Base-by-base conservation (phyloP, 2,329 filamentous ascomycete genomes). In the Arthroderma sp. region DNA sequence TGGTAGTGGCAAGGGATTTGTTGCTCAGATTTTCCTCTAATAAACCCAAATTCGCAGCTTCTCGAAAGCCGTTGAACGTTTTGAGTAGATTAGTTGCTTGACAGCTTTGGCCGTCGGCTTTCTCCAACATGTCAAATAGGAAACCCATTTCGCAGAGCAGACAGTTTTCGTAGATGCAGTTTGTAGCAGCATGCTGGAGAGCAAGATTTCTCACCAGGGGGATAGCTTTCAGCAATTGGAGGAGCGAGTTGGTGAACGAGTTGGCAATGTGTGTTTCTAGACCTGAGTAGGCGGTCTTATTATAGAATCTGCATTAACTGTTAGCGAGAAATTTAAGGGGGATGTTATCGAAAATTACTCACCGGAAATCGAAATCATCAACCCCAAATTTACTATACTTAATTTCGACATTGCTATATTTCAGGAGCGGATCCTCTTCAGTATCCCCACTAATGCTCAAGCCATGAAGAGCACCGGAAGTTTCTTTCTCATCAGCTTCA, bases 291-390 rank as follows among this genome's bases (percentile, higher is more conserved):
- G 70, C 73, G 1, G 93, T 96, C 60, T 85, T 87, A 64, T 98
- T 98, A 71, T 93, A 98, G 62, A 85, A 96, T 46, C 85, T 86
- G 51, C 3, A 44, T 53, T 50, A 54, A 6, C 5, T 3, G 15
- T 6, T 11, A 30, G 15, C 6, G 28, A 9, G 10, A 33, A 29
- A 10, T 4, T 33, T 29, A 31, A 33, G 8, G 9, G 5, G 29
- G 6, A 28, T 29, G 9, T 34, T 8, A 11, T 38, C 15, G 5
- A n/a, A 45, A 32, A 29, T 9, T 5, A 8, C 95, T 63, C 83
- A 95, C 80, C 83, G 83, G 65, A 98, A 98, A 62, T 98, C 91
- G 61, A 98, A 98, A 62, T 98, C 93, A 57, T 96, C 89, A n/a
- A 98, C 87, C 15, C 91, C 91, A 62, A 95, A 98, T 60, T 87